These are phyloP conservation scores for Tetrastigma voinierianum DNA, from an alignment of 164 flowering plant species.

Conservation along the genomic window DNA sequence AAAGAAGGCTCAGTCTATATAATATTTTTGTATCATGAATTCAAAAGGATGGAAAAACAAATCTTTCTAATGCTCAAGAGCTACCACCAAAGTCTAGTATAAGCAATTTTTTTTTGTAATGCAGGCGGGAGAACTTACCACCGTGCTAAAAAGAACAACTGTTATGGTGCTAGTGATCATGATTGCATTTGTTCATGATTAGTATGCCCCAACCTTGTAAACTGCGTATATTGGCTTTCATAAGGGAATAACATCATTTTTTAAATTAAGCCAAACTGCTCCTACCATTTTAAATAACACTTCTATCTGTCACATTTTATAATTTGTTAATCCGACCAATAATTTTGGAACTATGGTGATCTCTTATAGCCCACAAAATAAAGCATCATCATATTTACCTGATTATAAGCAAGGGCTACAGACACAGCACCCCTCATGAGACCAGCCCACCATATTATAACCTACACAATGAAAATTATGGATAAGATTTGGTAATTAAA, in stretches of 20 bases:
- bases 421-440: conserved; percentile 69
- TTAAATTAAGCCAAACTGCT: background rate
- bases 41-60: background rate
- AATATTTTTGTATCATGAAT: too few species aligned
- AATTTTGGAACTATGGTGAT: too few species aligned
- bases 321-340: too few species aligned
- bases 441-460: conserved; percentile 57
- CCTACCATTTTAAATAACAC: background rate
- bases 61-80: background rate
- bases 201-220: conserved; percentile 50
- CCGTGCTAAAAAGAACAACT: conserved; percentile 55
- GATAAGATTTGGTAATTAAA: background rate
- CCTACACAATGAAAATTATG: conserved; percentile 19
- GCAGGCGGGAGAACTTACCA: conserved; percentile 32
- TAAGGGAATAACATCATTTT: background rate
- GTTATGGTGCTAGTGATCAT: conserved; percentile 62
- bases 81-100: background rate
- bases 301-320: background rate
- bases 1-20: too few species aligned
- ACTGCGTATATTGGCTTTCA: conserved; percentile 30
- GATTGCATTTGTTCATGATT: conserved; percentile 39
- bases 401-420: conserved; percentile 51
- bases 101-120: background rate
- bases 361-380: background rate
- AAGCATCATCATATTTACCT: conserved; percentile 23